A percentile compares a stretch with the other conserved stretches of the same genome.
phyloP scores from a whole-genome alignment of 1,284 basidiomycete genomes.

The Cystobasidium sp. region DNA sequence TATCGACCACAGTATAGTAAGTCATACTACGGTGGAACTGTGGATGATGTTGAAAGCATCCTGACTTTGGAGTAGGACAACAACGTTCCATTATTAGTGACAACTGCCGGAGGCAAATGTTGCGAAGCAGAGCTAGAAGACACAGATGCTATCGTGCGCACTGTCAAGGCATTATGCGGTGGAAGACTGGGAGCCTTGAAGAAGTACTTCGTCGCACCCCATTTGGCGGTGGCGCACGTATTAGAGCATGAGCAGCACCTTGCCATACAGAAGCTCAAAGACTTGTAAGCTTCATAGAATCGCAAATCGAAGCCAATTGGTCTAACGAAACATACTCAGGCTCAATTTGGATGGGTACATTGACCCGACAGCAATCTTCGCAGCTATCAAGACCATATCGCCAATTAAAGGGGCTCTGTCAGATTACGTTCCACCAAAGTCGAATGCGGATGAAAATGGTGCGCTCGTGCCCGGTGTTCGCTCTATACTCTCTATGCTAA shows the following conservation, averaged over 20 bases:
- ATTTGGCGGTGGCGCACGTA: neutral
- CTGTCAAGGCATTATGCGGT: neutral
- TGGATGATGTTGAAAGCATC: too few species aligned
- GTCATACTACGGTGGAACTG: neutral
- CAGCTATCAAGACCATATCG: neutral
- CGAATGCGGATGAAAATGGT: neutral
- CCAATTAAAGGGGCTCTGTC: neutral
- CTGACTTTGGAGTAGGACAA: conserved; percentile 15
- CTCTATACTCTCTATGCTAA: neutral
- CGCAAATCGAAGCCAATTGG: neutral
- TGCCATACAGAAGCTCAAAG: conserved; percentile 1
- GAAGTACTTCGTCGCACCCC: conserved; percentile 5
- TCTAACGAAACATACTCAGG: neutral
- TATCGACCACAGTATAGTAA: conserved; percentile 20
- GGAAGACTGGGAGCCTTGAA: neutral
- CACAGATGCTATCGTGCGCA: neutral
- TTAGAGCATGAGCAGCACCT: neutral
- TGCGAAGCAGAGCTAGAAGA: neutral
- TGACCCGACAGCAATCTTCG: neutral
- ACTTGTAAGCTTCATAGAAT: neutral
- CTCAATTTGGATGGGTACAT: conserved; percentile 3
- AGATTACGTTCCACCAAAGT: neutral
- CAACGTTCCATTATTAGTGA: conserved; percentile 12
- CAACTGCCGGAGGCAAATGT: conserved; percentile 7
- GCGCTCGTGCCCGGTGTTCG: neutral